Base-by-base conservation (phyloP, 78 protist genomes). In the Polysphondylium violaceum region DNA sequence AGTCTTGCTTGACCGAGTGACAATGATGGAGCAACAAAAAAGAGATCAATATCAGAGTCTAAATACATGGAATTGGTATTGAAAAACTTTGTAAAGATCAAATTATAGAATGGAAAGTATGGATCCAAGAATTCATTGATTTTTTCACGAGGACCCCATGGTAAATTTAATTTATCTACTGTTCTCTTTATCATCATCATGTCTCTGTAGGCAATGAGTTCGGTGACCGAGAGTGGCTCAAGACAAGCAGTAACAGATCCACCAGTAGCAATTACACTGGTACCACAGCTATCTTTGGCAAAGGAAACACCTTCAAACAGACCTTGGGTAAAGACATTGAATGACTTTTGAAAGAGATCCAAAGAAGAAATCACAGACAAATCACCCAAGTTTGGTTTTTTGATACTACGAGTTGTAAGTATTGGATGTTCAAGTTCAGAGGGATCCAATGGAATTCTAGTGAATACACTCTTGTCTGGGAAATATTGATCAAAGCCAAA, bases 1-100 rank as follows among this genome's bases (percentile, higher is more conserved):
- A 78, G 31, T 43, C 36, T 41, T 17, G 29, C 25, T 47, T 47
- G 27, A 23, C 61, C 76, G 14, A 31, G 6, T 21, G 14, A 11
- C 14, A 40, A 11, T 14, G 58, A 25, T 59, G 36, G 53, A 9
- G 68, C 8, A 59, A 65, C 33, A 19, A 78, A n/a, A 27, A 50
- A 78, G 31, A 78, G 31, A 51, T 78, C 76, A 1, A 78, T 44
- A 53, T 78, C 88, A 65, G 75, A 50, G 12, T 78, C 36, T 17
- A 63, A 16, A 47, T 40, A 44, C 33, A 50, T 31, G n/a, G 65
- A 40, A 3, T 23, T 4, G 23, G 12, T 47, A 5, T 16, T 17
- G 36, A 23, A 55, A 7, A 12, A 47, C 23, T 47, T 51, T 6
- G n/a, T 33, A 6, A 19, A 21, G 8, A 72, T n/a, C 9, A 14